Conservation (phyloP, 2,329 filamentous ascomycete genomes). For the Colletotrichum aenigma region DNA sequence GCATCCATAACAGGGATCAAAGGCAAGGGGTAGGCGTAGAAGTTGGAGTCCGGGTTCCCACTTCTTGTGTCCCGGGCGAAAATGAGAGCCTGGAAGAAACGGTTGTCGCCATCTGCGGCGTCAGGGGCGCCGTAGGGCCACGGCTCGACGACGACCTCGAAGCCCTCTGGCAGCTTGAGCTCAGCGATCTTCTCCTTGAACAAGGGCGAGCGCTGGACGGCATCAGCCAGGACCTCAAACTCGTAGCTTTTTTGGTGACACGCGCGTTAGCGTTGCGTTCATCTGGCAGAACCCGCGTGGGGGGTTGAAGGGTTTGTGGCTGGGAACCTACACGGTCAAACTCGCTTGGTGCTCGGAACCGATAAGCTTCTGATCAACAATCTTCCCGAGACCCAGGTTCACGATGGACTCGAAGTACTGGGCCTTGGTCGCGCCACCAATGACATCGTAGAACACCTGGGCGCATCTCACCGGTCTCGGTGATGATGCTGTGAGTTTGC, state of each 20-base stretch:
- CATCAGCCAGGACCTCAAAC: slow-evolving; percentile 37
- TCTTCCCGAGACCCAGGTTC: slow-evolving; percentile 29
- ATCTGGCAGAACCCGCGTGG: neutral
- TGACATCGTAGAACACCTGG: slow-evolving; percentile 38
- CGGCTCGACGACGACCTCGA: slow-evolving; percentile 49
- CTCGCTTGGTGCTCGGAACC: slow-evolving; percentile 32
- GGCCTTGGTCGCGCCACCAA: slow-evolving; percentile 26
- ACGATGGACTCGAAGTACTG: slow-evolving; percentile 40
- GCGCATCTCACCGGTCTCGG: slow-evolving; percentile 39
- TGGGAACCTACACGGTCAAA: slow-evolving; percentile 30
- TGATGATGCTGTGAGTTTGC: slow-evolving; percentile 23
- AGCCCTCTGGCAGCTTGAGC: slow-evolving; percentile 31
- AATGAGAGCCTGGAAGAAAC: slow-evolving; percentile 36
- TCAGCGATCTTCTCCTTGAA: slow-evolving; percentile 34
- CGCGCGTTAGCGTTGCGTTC: neutral
- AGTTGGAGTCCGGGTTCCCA: slow-evolving; percentile 47
- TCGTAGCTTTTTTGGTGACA: slow-evolving; percentile 26
- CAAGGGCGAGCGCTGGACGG: slow-evolving; percentile 29
- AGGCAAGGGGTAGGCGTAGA: slow-evolving; percentile 53
- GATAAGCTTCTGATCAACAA: slow-evolving; percentile 29
- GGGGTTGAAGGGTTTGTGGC: neutral
- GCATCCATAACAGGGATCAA: slow-evolving; percentile 47
- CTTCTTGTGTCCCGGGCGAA: slow-evolving; percentile 33
- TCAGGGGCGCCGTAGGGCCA: slow-evolving; percentile 37
- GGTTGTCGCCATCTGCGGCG: slow-evolving; percentile 28